A percentile compares a stretch with the other conserved stretches of the same genome.
Conservation (phyloP, 2,329 filamentous ascomycete genomes). For the Gyromitra esculenta region DNA sequence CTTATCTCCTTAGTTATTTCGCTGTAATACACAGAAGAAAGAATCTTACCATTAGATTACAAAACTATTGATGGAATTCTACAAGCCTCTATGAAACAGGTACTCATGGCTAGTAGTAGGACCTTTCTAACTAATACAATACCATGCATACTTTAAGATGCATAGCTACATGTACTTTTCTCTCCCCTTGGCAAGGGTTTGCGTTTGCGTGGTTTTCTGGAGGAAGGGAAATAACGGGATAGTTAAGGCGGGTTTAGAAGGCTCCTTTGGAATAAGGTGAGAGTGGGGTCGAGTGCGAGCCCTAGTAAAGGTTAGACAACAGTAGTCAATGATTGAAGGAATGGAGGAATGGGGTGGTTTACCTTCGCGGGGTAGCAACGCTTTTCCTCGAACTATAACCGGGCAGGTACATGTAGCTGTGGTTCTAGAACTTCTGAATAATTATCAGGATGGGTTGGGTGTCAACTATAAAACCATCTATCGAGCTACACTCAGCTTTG, state of each 20-base stretch:
- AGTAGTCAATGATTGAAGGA: background rate
- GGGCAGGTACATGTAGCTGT: background rate
- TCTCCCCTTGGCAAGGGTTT: conserved; percentile 65
- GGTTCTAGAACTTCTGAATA: background rate
- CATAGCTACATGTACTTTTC: conserved; percentile 56
- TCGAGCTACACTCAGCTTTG: conserved; percentile 10
- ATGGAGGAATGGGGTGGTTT: background rate
- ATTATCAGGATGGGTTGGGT: conserved; percentile 18
- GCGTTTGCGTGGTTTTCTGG: conserved; percentile 71
- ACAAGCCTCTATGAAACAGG: background rate
- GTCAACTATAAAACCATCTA: conserved; percentile 20
- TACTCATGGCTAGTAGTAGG: background rate
- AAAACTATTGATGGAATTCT: background rate
- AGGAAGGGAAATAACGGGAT: conserved; percentile 72
- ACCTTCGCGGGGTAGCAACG: conserved; percentile 24
- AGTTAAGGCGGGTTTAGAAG: conserved; percentile 71
- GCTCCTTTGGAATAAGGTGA: conserved; percentile 69
- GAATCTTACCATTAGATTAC: background rate
- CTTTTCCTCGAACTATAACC: conserved; percentile 2
- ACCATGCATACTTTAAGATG: conserved; percentile 55
- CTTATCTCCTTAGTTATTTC: background rate
- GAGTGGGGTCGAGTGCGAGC: conserved; percentile 70
- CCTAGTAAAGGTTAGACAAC: background rate
- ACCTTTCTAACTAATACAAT: background rate
- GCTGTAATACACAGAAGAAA: background rate